A percentile compares a stretch with the other conserved stretches of the same genome.
Conservation (phyloP, 2,329 filamentous ascomycete species). For the Pestalotiopsis sp. region DNA sequence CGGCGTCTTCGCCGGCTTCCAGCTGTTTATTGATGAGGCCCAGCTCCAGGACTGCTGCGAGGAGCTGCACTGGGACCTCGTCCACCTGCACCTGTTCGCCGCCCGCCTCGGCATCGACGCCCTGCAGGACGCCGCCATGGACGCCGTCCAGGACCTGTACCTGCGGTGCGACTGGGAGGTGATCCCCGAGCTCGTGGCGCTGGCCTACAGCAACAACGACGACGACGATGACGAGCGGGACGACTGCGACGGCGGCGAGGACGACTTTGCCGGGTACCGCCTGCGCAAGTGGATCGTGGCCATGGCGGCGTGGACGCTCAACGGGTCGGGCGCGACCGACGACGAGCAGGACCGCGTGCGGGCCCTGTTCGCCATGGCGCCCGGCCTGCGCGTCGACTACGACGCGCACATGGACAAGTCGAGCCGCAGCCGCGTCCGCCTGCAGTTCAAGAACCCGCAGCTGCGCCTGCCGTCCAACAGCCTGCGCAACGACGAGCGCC, state of each 20-base stretch:
- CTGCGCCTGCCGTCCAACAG: conserved; percentile 59
- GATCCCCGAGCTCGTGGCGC: conserved; percentile 50
- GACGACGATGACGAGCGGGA: conserved; percentile 37
- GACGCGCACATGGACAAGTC: conserved; percentile 55
- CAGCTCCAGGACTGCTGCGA: conserved; percentile 28
- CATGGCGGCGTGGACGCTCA: conserved; percentile 61
- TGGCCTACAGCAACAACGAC: conserved; percentile 58
- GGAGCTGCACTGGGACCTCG: conserved; percentile 57
- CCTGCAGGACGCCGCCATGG: conserved; percentile 60
- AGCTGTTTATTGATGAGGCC: conserved; percentile 29
- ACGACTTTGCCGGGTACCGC: conserved; percentile 39
- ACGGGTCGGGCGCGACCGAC: conserved; percentile 43
- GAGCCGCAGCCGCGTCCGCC: conserved; percentile 49
- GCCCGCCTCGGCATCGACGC: conserved; percentile 50
- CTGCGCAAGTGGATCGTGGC: conserved; percentile 62
- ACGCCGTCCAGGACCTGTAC: conserved; percentile 61
- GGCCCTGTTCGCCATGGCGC: conserved; percentile 44
- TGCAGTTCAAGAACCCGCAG: conserved; percentile 63
- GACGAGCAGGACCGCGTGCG: conserved; percentile 40
- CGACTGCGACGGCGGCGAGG: neutral
- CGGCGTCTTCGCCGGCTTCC: conserved; percentile 16
- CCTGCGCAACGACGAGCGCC: conserved; percentile 57
- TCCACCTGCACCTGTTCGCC: conserved; percentile 61
- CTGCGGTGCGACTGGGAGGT: conserved; percentile 62
- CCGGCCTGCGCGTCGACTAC: conserved; percentile 54